These are phyloP conservation scores for Vitis vinifera DNA, from an alignment of 164 flowering plant genomes.

Conservation along the genomic window DNA sequence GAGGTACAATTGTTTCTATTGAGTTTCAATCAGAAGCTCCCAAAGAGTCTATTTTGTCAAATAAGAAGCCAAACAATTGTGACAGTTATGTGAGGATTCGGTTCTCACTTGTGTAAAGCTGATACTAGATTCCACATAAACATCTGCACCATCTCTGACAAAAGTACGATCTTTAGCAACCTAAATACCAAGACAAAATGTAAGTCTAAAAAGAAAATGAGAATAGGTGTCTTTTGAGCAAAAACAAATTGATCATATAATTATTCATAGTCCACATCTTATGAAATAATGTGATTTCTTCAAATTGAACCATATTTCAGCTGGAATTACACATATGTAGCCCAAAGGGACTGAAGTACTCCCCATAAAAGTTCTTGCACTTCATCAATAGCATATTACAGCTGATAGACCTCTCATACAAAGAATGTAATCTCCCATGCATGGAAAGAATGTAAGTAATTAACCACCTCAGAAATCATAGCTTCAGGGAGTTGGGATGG, in stretches of 20 bases:
- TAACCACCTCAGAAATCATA: too few species aligned
- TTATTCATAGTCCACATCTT: background rate
- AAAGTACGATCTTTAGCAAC: slow-evolving; percentile 70
- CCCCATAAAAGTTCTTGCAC: background rate
- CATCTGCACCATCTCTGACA: slow-evolving; percentile 76
- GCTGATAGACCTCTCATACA: background rate
- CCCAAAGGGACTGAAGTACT: background rate
- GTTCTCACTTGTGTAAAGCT: slow-evolving; percentile 84
- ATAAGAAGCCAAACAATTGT: background rate
- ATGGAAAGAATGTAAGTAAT: background rate
- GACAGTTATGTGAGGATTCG: background rate
- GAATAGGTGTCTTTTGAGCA: background rate
- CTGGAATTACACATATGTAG: background rate
- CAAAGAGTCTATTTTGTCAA: background rate
- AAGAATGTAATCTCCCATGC: background rate
- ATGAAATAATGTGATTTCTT: background rate
- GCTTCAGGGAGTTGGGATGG: too few species aligned
- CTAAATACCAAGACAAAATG: slow-evolving; percentile 26
- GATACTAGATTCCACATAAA: slow-evolving; percentile 74
- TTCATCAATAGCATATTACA: background rate
- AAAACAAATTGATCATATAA: background rate
- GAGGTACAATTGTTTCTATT: background rate
- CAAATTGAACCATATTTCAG: background rate
- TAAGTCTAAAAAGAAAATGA: background rate
- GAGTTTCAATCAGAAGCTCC: background rate